A percentile compares a stretch with the other conserved stretches of the same genome.
These are phyloP conservation scores for Beauveria rudraprayagi DNA, from an alignment of 2,329 filamentous ascomycete genomes.

Conservation along the genomic window DNA sequence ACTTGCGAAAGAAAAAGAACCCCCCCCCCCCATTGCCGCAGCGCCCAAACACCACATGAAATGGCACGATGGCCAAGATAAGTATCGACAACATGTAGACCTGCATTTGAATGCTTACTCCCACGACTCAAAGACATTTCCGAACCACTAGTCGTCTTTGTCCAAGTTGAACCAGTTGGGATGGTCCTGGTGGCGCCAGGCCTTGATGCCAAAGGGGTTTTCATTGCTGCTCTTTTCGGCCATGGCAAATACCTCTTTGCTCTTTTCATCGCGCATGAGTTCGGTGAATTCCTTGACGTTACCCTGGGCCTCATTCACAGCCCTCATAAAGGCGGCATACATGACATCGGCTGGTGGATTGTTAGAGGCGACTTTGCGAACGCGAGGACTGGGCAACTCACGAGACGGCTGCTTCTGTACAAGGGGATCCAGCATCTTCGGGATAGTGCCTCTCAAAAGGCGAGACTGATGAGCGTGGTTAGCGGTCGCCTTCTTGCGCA, in stretches of 20 bases:
- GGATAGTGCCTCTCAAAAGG: slow-evolving; percentile 28
- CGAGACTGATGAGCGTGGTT: slow-evolving; percentile 21
- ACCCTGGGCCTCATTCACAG: slow-evolving; percentile 37
- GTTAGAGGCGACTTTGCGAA: not conserved
- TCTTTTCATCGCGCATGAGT: slow-evolving; percentile 38
- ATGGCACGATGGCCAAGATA: not conserved
- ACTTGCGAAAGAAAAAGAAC: not conserved
- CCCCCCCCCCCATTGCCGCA: no score
- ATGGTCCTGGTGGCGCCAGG: slow-evolving; percentile 51
- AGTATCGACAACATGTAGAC: not conserved
- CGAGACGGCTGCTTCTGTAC: slow-evolving; percentile 41
- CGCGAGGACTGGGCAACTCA: slow-evolving; percentile 26
- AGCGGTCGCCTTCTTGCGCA: slow-evolving; percentile 13
- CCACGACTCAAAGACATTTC: not conserved
- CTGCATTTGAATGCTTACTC: not conserved
- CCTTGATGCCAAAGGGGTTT: slow-evolving; percentile 48
- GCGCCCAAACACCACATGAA: not conserved
- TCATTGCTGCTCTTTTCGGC: slow-evolving; percentile 45
- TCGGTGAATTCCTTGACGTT: slow-evolving; percentile 46
- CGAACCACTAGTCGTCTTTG: slow-evolving; percentile 11
- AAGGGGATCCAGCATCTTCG: slow-evolving; percentile 38
- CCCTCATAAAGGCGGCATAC: slow-evolving; percentile 39
- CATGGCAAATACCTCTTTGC: slow-evolving; percentile 41
- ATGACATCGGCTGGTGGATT: slow-evolving; percentile 38
- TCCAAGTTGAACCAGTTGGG: slow-evolving; percentile 46